These are phyloP conservation scores for Nigrospora osmanthi DNA, from an alignment of 2,329 filamentous ascomycete genomes.

Conservation along the genomic window DNA sequence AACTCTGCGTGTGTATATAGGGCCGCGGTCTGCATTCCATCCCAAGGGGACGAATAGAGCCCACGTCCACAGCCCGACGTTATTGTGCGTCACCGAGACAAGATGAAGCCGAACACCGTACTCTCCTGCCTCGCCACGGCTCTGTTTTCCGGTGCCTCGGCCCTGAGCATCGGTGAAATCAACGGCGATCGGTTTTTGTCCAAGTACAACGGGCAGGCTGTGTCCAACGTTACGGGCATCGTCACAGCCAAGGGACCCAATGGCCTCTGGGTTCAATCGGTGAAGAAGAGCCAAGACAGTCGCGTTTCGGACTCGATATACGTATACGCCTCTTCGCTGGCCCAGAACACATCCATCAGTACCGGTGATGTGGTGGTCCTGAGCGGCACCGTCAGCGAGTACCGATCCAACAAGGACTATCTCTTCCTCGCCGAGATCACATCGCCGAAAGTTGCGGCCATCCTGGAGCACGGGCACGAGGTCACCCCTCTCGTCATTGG, in stretches of 20 bases:
- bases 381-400: conserved; percentile 51
- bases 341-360: conserved; percentile 40
- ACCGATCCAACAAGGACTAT: conserved; percentile 45
- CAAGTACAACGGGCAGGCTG: conserved; percentile 44
- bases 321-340: conserved; percentile 47
- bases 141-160: conserved; percentile 19
- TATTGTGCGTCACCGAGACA: background rate
- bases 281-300: conserved; percentile 43
- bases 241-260: conserved; percentile 54
- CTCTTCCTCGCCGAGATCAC: conserved; percentile 57
- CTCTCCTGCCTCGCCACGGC: conserved; percentile 7
- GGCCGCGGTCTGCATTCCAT: background rate
- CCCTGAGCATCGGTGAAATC: conserved; percentile 49
- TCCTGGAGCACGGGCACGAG: conserved; percentile 43
- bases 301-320: conserved; percentile 59
- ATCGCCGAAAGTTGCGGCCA: conserved; percentile 42
- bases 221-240: conserved; percentile 53
- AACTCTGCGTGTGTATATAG: background rate
- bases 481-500: conserved; percentile 55
- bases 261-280: conserved; percentile 59
- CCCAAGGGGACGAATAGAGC: background rate
- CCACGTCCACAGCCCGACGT: no score
- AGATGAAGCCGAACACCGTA: conserved; percentile 6
- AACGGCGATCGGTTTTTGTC: conserved; percentile 60
- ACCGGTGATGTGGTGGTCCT: conserved; percentile 54